Evolutionary conservation across 305 asterid genomes (phyloP).

Genomic region (Petunia hybrid): DNA sequence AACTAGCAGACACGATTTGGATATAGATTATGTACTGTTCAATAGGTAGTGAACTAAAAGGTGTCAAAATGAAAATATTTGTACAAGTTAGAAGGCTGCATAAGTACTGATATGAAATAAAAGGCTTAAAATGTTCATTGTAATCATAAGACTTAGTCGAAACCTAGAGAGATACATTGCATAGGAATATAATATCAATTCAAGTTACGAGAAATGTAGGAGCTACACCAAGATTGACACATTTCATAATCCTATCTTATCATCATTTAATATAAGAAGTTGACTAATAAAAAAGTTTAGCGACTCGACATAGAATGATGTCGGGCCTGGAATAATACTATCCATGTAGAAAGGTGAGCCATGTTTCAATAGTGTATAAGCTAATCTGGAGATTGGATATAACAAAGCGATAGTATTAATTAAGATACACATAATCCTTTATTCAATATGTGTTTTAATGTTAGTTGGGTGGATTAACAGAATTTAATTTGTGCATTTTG

Average conservation of each 20-base stretch:
- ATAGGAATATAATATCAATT: conserved; percentile 19
- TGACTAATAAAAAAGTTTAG: background rate
- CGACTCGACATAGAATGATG: conserved; percentile 11
- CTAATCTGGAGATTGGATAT: too few species aligned
- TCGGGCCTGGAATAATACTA: background rate
- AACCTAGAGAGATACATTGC: conserved; percentile 15
- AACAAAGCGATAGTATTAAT: too few species aligned
- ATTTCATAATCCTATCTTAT: background rate
- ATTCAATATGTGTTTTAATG: background rate
- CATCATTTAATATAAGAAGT: conserved; percentile 6
- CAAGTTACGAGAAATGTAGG: background rate
- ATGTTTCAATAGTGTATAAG: background rate
- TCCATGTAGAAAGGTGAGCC: background rate
- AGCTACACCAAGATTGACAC: conserved; percentile 14
- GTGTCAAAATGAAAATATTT: too few species aligned
- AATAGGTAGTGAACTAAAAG: too few species aligned
- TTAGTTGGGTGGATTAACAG: background rate
- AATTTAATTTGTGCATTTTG: background rate
- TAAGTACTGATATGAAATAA: background rate
- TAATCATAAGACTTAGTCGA: conserved; percentile 5
- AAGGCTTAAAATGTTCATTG: background rate
- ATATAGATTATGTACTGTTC: too few species aligned
- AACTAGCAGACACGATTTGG: too few species aligned
- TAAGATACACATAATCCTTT: background rate
- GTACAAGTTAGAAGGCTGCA: too few species aligned